Evolutionary conservation across 495 filamentous ascomycete species (phyloP).

Genomic region (Aspergillus diversus): DNA sequence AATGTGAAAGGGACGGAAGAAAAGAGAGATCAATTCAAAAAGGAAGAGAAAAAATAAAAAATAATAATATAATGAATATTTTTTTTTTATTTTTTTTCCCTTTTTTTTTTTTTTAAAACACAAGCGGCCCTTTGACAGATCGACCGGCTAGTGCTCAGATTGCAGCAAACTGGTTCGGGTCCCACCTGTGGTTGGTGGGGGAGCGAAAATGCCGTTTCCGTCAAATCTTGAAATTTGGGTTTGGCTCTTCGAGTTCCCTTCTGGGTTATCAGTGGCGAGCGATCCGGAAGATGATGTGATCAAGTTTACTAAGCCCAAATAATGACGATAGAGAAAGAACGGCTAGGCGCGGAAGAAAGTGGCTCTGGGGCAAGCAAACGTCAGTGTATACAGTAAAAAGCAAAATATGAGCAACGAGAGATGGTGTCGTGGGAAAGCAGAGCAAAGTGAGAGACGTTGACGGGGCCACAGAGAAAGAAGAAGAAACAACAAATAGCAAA

Average conservation of each 20-base stretch:
- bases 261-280: slow-evolving; percentile 4
- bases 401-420: slow-evolving; percentile 2
- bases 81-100: too few species aligned
- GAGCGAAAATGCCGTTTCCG: slow-evolving; percentile 31
- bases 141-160: slow-evolving; percentile 24
- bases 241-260: slow-evolving; percentile 14
- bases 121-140: slow-evolving; percentile 23
- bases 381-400: background rate
- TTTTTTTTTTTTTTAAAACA: slow-evolving; percentile 3
- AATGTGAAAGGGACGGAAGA: slow-evolving; percentile 9
- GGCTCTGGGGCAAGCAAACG: slow-evolving; percentile 1
- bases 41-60: slow-evolving; percentile 21
- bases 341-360: background rate
- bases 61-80: slow-evolving; percentile 23
- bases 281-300: slow-evolving; percentile 29
- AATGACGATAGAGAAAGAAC: slow-evolving; percentile 12
- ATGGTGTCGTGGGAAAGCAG: background rate
- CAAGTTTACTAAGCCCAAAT: slow-evolving; percentile 25
- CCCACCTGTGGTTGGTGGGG: slow-evolving; percentile 21
- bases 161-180: slow-evolving; percentile 25
- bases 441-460: background rate
- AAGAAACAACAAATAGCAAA: slow-evolving; percentile 1
- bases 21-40: slow-evolving; percentile 11
- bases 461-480: background rate
- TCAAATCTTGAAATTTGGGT: slow-evolving; percentile 18